Evolutionary conservation across 2,329 filamentous ascomycete species (phyloP).

Genomic region (Amphichorda felina): DNA sequence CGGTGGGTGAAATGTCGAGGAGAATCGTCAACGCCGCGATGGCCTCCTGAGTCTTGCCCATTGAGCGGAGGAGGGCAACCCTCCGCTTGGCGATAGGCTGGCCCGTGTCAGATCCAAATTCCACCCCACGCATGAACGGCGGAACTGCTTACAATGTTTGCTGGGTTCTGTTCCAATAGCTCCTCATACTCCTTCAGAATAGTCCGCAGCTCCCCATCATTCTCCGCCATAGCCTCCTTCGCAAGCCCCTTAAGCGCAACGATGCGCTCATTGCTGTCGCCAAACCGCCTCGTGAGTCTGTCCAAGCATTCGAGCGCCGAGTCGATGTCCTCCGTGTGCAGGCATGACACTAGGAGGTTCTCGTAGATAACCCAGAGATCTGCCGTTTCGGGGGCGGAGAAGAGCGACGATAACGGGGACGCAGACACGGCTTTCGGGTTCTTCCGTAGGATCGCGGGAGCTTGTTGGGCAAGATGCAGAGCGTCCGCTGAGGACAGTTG

Average conservation of each 20-base stretch:
- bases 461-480: slow-evolving; percentile 47
- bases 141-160: slow-evolving; percentile 58
- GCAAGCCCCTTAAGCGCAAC: slow-evolving; percentile 74
- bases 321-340: slow-evolving; percentile 73
- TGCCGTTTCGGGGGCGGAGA: slow-evolving; percentile 53
- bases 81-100: slow-evolving; percentile 73
- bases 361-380: slow-evolving; percentile 81
- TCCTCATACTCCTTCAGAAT: slow-evolving; percentile 70
- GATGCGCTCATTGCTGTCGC: slow-evolving; percentile 71
- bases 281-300: slow-evolving; percentile 69
- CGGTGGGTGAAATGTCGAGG: slow-evolving; percentile 74
- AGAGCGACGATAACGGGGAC: slow-evolving; percentile 40
- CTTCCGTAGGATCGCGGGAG: slow-evolving; percentile 41
- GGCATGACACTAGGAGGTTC: slow-evolving; percentile 72
- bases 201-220: slow-evolving; percentile 50
- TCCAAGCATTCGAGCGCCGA: slow-evolving; percentile 66
- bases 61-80: slow-evolving; percentile 64
- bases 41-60: slow-evolving; percentile 61
- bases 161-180: slow-evolving; percentile 59
- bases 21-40: slow-evolving; percentile 62
- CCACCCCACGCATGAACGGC: neutral
- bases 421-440: slow-evolving; percentile 41
- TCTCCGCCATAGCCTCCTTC: slow-evolving; percentile 68
- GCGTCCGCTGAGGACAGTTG: slow-evolving; percentile 44
- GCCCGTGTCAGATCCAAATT: slow-evolving; percentile 8